phyloP scores from a whole-genome alignment of 2,329 filamentous ascomycete genomes.

The Exophiala phaeomuriformis region DNA sequence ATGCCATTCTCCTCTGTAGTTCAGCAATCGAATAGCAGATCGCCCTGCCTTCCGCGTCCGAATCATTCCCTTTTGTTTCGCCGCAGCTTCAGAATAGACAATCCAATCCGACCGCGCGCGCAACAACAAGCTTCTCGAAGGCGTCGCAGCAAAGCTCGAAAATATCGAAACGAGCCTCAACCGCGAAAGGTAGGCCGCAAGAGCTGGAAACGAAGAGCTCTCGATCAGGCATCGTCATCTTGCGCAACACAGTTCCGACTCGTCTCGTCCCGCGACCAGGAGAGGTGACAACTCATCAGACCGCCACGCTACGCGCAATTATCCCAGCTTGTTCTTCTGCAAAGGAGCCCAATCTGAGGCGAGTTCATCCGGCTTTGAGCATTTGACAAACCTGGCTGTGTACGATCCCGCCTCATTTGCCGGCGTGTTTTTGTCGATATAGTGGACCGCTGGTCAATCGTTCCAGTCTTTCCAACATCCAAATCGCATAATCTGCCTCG shows the following conservation, averaged over 20 bases:
- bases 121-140: conserved; percentile 20
- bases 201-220: conserved; percentile 9
- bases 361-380: conserved; percentile 18
- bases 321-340: conserved; percentile 35
- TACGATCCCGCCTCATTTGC: conserved; percentile 23
- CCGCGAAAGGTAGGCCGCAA: conserved; percentile 1
- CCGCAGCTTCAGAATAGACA: conserved; percentile 13
- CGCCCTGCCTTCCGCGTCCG: conserved; percentile 19
- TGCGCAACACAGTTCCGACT: conserved; percentile 14
- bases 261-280: conserved; percentile 1
- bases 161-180: conserved; percentile 6
- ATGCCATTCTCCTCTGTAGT: conserved; percentile 16
- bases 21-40: conserved; percentile 24
- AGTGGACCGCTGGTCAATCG: conserved; percentile 16
- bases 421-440: conserved; percentile 21
- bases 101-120: conserved; percentile 17
- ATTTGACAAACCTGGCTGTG: conserved; percentile 12
- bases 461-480: conserved; percentile 10
- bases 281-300: conserved; percentile 39
- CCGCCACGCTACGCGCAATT: conserved; percentile 25
- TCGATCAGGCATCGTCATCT: conserved; percentile 16
- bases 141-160: conserved; percentile 2
- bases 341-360: conserved; percentile 38
- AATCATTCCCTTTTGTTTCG: conserved; percentile 18
- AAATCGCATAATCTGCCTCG: conserved; percentile 4